These are phyloP conservation scores for Microbotryum silenes-acaulis DNA, from an alignment of 1,284 basidiomycete genomes.

Conservation along the genomic window DNA sequence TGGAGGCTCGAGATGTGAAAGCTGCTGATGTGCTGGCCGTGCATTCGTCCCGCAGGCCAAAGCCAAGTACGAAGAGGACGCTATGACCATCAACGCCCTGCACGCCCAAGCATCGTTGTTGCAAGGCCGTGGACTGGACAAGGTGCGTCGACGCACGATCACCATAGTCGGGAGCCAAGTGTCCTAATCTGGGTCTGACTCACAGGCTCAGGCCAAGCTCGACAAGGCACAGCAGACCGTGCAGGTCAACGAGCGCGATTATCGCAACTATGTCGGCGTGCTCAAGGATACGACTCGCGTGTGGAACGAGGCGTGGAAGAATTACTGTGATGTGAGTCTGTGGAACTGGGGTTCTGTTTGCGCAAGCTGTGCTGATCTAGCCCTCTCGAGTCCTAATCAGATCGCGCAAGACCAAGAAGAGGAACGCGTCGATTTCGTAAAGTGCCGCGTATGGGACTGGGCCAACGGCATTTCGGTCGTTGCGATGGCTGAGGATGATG, in stretches of 20 bases:
- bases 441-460: conserved; percentile 91
- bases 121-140: conserved; percentile 90
- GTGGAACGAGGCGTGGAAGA: conserved; percentile 93
- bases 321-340: conserved; percentile 61
- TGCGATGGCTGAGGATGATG: conserved; percentile 93
- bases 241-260: conserved; percentile 80
- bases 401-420: conserved; percentile 93
- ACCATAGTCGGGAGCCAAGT: background rate
- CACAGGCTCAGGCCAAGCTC: conserved; percentile 53
- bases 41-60: conserved; percentile 50
- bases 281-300: conserved; percentile 66
- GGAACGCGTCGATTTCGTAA: conserved; percentile 83
- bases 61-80: conserved; percentile 91
- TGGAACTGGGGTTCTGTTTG: too few relatives aligned
- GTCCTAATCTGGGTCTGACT: too few relatives aligned
- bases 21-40: too few relatives aligned
- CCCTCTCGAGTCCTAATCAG: conserved; percentile 33
- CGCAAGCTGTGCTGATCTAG: too few relatives aligned
- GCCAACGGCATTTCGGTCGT: conserved; percentile 92
- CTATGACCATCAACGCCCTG: conserved; percentile 88
- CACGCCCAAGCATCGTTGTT: conserved; percentile 87
- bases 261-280: conserved; percentile 73
- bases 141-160: conserved; percentile 50
- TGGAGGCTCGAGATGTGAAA: too few relatives aligned
- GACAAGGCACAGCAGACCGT: conserved; percentile 86